Conservation (phyloP, 805 yeast genomes). For the Vanderwaltozyma verrucispora region DNA sequence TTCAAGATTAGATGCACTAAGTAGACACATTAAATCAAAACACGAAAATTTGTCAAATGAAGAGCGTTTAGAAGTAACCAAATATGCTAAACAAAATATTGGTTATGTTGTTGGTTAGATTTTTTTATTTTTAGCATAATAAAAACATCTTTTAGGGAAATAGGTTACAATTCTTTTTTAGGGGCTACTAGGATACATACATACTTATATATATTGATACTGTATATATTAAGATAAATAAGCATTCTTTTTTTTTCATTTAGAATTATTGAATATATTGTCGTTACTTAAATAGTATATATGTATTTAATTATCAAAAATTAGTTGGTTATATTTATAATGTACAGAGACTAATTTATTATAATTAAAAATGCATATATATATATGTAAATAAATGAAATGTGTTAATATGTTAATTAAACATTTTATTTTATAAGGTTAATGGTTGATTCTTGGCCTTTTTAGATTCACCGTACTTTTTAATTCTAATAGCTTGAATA, state of each 20-base stretch:
- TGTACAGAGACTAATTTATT: not conserved
- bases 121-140: no score
- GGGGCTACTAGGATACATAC: no score
- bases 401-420: not conserved
- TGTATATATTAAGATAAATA: no score
- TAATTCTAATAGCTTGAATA: constrained; percentile 95
- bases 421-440: constrained; percentile 21
- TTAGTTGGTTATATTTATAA: not conserved
- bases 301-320: no score
- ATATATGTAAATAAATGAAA: not conserved
- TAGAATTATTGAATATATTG: no score
- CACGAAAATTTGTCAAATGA: constrained; percentile 47
- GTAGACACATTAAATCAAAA: constrained; percentile 87
- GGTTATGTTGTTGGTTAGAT: constrained; percentile 34
- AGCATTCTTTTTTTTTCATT: no score
- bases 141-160: no score
- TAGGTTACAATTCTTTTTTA: no score
- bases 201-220: no score
- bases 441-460: constrained; percentile 57
- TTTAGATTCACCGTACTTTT: constrained; percentile 95
- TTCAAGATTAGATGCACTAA: constrained; percentile 87
- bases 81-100: constrained; percentile 67
- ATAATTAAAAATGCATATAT: not conserved
- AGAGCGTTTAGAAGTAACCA: constrained; percentile 60
- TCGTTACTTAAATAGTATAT: no score